Base-by-base conservation (phyloP, 192 early-diverging fungal species). In the Lobulomyces angularis region DNA sequence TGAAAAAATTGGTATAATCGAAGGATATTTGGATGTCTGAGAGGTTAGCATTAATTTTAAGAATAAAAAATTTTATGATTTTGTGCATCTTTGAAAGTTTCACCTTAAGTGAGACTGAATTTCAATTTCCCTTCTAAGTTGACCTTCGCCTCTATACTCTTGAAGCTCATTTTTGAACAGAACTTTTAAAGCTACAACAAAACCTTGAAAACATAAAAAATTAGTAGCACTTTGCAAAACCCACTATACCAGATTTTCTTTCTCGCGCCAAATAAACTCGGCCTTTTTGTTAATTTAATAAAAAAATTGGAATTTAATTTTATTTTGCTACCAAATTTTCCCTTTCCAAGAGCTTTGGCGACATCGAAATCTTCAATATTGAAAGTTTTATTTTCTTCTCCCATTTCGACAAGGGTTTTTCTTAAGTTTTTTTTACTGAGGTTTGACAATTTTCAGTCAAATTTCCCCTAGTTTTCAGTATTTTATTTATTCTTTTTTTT, bases 321-420 rank as follows among this genome's bases (percentile, higher is more conserved):
- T n/a, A n/a, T n/a, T n/a, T n/a, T n/a, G n/a, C 72, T 63, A 0
- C 85, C 85, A 65, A 86, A 88, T 34, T 84, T 81, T 22, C 85
- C 85, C 36, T 77, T 74, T 38, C 85, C 85, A 19, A 88, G 49
- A 0, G 66, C 59, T 19, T 59, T 55, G 21, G 81, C 83, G 36
- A 88, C 65, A 27, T 84, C 82, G 68, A 88, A 88, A 52, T 86
- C 82, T 23, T 68, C n/a, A n/a, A n/a, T n/a, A n/a, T n/a, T n/a
- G n/a, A n/a, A n/a, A n/a, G n/a, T n/a, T n/a, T n/a, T n/a, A n/a
- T n/a, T n/a, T n/a, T n/a, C n/a, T n/a, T n/a, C n/a, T n/a, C n/a
- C n/a, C n/a, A n/a, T n/a, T n/a, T n/a, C n/a, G n/a, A n/a, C n/a
- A n/a, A n/a, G n/a, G n/a, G n/a, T n/a, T n/a, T n/a, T n/a, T n/a